Conservation (phyloP, 768 basidiomycete species). For the Podaxis sp. region DNA sequence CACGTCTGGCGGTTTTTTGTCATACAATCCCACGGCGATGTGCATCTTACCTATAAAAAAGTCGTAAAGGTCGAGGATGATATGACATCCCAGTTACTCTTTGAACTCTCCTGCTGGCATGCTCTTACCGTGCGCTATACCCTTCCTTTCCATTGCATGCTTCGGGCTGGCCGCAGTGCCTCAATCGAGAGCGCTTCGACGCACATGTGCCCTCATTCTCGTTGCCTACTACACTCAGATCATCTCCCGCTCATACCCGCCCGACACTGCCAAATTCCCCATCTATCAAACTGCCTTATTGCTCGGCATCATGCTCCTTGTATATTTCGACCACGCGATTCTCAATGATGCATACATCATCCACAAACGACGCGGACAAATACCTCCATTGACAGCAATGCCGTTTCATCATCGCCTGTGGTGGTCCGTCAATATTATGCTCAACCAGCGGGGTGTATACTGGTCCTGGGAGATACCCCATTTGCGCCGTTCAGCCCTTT, state of each 20-base stretch:
- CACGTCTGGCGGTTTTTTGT: too few species aligned
- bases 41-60: too few species aligned
- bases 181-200: neutral
- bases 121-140: neutral
- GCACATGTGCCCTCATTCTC: neutral
- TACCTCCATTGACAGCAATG: neutral
- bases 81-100: neutral
- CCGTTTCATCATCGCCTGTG: slow-evolving; percentile 3
- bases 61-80: too few species aligned
- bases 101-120: neutral
- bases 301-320: slow-evolving; percentile 3
- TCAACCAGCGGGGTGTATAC: neutral
- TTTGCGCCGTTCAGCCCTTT: neutral
- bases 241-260: neutral
- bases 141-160: neutral
- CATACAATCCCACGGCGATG: too few species aligned
- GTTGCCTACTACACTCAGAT: neutral
- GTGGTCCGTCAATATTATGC: neutral
- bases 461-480: slow-evolving; percentile 1
- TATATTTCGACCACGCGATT: slow-evolving; percentile 10
- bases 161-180: neutral
- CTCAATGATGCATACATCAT: slow-evolving; percentile 9
- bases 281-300: slow-evolving; percentile 1
- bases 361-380: slow-evolving; percentile 8
- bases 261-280: neutral